A percentile compares a stretch with the other conserved stretches of the same genome.
Conservation (phyloP, 805 yeast genomes). For the Yamadazyma olivae region DNA sequence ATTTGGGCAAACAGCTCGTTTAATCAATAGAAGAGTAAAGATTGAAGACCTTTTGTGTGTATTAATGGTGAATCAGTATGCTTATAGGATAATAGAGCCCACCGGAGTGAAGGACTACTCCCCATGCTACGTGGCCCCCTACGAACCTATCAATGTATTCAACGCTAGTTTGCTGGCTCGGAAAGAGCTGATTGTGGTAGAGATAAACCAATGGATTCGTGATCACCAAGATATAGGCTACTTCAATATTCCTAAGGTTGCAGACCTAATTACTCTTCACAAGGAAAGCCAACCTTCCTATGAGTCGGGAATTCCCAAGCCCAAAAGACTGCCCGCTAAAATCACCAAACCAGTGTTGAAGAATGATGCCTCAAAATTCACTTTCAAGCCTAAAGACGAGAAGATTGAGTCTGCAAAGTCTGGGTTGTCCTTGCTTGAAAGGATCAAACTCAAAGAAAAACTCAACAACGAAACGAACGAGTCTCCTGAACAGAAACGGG, state of each 20-base stretch:
- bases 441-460: slow-evolving; percentile 36
- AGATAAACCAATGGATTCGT: slow-evolving; percentile 21
- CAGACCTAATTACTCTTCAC: slow-evolving; percentile 5
- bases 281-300: slow-evolving; percentile 2
- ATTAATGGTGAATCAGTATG: slow-evolving; percentile 14
- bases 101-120: slow-evolving; percentile 10
- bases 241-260: slow-evolving; percentile 5
- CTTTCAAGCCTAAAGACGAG: slow-evolving; percentile 28
- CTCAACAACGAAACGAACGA: slow-evolving; percentile 14
- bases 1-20: slow-evolving; percentile 17
- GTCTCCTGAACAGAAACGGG: slow-evolving; percentile 20
- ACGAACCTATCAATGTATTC: slow-evolving; percentile 9
- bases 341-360: slow-evolving; percentile 20
- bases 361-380: slow-evolving; percentile 35
- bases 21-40: slow-evolving; percentile 17
- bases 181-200: slow-evolving; percentile 15
- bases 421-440: slow-evolving; percentile 33
- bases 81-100: slow-evolving; percentile 9
- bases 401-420: slow-evolving; percentile 13
- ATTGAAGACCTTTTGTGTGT: slow-evolving; percentile 16
- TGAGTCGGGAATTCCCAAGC: slow-evolving; percentile 1
- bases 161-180: slow-evolving; percentile 11
- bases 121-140: slow-evolving; percentile 11
- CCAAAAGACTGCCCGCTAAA: slow-evolving; percentile 11
- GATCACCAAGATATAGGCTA: slow-evolving; percentile 12